Base-by-base conservation (phyloP, 208 protist species). In the Entamoeba invadens region DNA sequence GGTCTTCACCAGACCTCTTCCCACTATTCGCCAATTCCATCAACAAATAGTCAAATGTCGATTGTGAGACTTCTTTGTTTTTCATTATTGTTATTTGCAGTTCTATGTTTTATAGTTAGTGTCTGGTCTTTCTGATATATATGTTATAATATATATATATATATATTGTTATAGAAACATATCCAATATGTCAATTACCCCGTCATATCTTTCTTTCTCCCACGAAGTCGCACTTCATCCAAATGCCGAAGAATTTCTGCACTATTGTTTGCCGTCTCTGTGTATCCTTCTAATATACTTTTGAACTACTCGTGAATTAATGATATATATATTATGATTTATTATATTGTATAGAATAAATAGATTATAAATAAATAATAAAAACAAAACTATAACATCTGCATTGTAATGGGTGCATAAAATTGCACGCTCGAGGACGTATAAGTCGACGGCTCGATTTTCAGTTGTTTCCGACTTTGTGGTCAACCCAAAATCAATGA, bases 391-490 rank as follows among this genome's bases (percentile, higher is more conserved):
- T 44, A 98, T 91, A 14, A 45, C 25, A 93, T 96, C 95, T 16
- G 96, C 96, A 14, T 96, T 95, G n/a, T 98, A 97, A 95, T 99
- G 98, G 2, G 98, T 98, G 2, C 96, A 97, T 6, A 96, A 91
- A 68, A 99, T 96, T 18, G 98, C 98, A n/a, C 98, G 95, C 96
- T 99, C 98, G 4, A 99, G 96, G 46, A 99, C 98, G 94, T 99
- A 99, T 4, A 99, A 95, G 95, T 99, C 98, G 0, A 99, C 98
- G 0, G 98, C 98, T 45, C 98, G 97, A 94, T 99, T 98, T 96
- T 99, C 98, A 0, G 93, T 44, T 95, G 96, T 92, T 44, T 93
- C 96, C 92, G 98, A 97, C 25, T 97, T 95, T 92, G 95, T 97
- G 45, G 97, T 97, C 3, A 99, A 96, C 8, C 98, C 98, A 96